phyloP scores from a whole-genome alignment of 2,329 filamentous ascomycete genomes.

The Diaporthe sp. region DNA sequence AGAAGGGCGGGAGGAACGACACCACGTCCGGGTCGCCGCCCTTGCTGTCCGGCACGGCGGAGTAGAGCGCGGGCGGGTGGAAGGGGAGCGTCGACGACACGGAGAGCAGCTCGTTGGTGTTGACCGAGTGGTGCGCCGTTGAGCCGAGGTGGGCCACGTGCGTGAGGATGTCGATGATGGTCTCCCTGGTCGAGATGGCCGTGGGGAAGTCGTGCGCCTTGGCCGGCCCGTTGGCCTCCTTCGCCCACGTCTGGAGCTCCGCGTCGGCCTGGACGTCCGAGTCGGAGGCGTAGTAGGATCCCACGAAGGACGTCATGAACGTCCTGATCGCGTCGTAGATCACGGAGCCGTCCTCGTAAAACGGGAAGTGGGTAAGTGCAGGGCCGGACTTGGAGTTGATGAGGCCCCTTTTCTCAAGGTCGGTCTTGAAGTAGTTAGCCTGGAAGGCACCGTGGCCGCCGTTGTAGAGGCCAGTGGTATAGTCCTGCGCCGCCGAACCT shows the following conservation, averaged over 20 bases:
- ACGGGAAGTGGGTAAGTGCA: slow-evolving; percentile 56
- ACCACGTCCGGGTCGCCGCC: slow-evolving; percentile 49
- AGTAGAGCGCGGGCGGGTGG: slow-evolving; percentile 56
- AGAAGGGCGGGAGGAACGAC: slow-evolving; percentile 50
- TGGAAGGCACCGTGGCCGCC: slow-evolving; percentile 49
- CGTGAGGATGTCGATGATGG: slow-evolving; percentile 56
- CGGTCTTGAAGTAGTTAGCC: slow-evolving; percentile 53
- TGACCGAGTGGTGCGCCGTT: slow-evolving; percentile 56
- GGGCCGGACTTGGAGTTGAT: slow-evolving; percentile 52
- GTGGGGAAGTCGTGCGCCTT: slow-evolving; percentile 57
- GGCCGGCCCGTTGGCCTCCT: slow-evolving; percentile 53
- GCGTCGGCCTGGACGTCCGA: slow-evolving; percentile 49
- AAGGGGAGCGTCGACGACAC: slow-evolving; percentile 55
- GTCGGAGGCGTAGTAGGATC: slow-evolving; percentile 57
- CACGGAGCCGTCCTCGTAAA: slow-evolving; percentile 55
- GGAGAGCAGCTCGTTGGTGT: slow-evolving; percentile 55
- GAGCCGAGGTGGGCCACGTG: slow-evolving; percentile 53
- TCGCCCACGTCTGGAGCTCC: slow-evolving; percentile 59
- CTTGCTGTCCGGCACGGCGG: slow-evolving; percentile 54
- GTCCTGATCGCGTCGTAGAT: slow-evolving; percentile 52
- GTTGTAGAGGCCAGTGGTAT: slow-evolving; percentile 47
- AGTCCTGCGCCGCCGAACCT: slow-evolving; percentile 46
- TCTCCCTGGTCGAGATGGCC: slow-evolving; percentile 41
- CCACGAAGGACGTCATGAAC: slow-evolving; percentile 57
- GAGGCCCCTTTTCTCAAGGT: slow-evolving; percentile 55